Conservation (phyloP, 495 filamentous ascomycete genomes). For the Podospora conica region DNA sequence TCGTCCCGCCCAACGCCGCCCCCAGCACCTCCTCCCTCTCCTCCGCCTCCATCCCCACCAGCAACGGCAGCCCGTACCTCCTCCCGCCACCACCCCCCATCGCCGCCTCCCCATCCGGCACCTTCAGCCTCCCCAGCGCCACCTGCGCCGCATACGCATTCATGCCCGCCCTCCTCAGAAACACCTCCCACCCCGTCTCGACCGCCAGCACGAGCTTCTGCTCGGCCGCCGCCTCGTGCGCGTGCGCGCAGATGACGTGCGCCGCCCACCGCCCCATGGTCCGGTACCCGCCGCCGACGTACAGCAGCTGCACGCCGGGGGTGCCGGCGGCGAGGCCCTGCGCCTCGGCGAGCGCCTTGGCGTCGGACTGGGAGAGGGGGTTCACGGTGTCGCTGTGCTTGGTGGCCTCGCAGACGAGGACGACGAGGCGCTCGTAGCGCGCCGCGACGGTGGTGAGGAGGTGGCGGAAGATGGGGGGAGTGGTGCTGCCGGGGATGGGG, state of each 20-base stretch:
- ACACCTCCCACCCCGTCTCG: conserved; percentile 67
- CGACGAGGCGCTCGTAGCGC: conserved; percentile 63
- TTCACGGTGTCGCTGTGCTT: conserved; percentile 31
- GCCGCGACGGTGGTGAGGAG: conserved; percentile 49
- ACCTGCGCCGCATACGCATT: conserved; percentile 78
- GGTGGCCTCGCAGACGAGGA: conserved; percentile 58
- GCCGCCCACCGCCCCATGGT: conserved; percentile 55
- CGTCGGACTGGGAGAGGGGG: conserved; percentile 40
- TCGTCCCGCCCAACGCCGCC: conserved; percentile 45
- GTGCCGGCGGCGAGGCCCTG: conserved; percentile 43
- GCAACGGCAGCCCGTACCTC: conserved; percentile 45
- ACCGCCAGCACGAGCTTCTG: conserved; percentile 31
- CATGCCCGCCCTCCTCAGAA: conserved; percentile 64
- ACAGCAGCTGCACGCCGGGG: conserved; percentile 41
- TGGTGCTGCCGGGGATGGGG: conserved; percentile 45
- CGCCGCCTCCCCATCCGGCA: conserved; percentile 22
- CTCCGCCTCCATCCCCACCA: conserved; percentile 50
- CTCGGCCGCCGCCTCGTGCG: conserved; percentile 24
- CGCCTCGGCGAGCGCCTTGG: conserved; percentile 49
- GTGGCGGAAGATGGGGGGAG: conserved; percentile 46
- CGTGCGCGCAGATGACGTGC: conserved; percentile 37
- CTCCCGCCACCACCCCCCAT: conserved; percentile 9
- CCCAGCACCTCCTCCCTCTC: conserved; percentile 43
- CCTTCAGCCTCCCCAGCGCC: conserved; percentile 49
- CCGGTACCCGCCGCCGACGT: conserved; percentile 51